These are phyloP conservation scores for Pseudofabraea citricarpa DNA, from an alignment of 2,329 filamentous ascomycete species.

Conservation along the genomic window DNA sequence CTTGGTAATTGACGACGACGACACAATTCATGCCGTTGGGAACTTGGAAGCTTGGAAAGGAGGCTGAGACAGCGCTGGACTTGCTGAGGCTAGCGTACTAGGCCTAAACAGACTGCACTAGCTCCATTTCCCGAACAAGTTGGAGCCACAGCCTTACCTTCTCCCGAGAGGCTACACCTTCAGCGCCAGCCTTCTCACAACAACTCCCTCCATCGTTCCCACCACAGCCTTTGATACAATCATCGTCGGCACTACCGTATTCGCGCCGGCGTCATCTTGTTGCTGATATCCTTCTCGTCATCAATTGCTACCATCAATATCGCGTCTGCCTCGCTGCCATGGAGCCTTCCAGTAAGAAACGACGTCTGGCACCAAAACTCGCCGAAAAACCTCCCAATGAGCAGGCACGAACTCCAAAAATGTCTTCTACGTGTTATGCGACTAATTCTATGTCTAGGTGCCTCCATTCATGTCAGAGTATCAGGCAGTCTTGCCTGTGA, in stretches of 20 bases:
- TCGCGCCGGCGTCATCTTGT: background rate
- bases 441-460: conserved; percentile 10
- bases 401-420: conserved; percentile 18
- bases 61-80: no score
- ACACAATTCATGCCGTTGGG: no score
- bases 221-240: background rate
- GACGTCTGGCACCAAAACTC: conserved; percentile 29
- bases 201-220: background rate
- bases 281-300: background rate
- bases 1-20: no score
- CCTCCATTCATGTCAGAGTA: conserved; percentile 25
- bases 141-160: background rate
- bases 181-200: conserved; percentile 1
- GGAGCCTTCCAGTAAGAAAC: conserved; percentile 30
- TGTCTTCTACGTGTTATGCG: background rate
- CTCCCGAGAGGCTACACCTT: background rate
- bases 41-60: no score
- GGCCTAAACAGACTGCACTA: no score
- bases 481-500: conserved; percentile 22
- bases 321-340: conserved; percentile 18
- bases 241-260: background rate
- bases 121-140: no score
- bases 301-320: background rate
- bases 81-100: no score
- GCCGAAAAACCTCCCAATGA: conserved; percentile 26